A percentile compares a stretch with the other conserved stretches of the same genome.
Evolutionary conservation across 2,329 filamentous ascomycete species (phyloP).

Genomic region (Claviceps quebecensis): DNA sequence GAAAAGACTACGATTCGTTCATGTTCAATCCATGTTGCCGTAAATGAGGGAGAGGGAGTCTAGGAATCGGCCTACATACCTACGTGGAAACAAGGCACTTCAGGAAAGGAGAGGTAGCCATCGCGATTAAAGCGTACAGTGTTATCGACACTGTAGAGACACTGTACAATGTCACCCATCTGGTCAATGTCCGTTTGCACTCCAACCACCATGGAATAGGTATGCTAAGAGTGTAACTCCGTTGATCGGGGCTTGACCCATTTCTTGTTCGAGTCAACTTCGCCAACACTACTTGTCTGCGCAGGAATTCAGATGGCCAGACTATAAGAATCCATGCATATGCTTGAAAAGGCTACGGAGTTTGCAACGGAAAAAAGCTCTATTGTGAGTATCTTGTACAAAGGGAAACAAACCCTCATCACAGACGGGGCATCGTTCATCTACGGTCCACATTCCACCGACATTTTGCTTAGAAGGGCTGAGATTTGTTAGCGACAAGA

Average conservation of each 20-base stretch:
- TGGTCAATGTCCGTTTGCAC: too few species aligned
- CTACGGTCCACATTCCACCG: constrained; percentile 15
- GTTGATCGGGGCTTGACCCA: neutral
- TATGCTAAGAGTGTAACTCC: too few species aligned
- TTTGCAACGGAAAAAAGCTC: constrained; percentile 13
- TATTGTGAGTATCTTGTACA: constrained; percentile 27
- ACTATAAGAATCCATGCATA: neutral
- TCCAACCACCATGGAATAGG: too few species aligned
- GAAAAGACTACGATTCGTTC: accelerated
- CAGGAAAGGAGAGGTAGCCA: neutral
- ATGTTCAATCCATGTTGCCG: neutral
- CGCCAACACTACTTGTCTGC: too few species aligned
- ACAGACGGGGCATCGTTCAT: constrained; percentile 13
- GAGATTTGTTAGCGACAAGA: constrained; percentile 11
- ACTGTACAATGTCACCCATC: neutral
- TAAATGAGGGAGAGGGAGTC: neutral
- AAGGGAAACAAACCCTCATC: constrained; percentile 16
- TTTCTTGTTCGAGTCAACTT: neutral
- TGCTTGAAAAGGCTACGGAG: neutral
- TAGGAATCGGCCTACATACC: neutral
- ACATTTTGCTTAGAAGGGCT: constrained; percentile 26
- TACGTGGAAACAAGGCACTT: neutral
- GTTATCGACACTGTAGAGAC: neutral
- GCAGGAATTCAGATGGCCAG: neutral
- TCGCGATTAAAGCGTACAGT: neutral